These are phyloP conservation scores for Mytilinidion resinicola DNA, from an alignment of 495 filamentous ascomycete species.

Conservation along the genomic window DNA sequence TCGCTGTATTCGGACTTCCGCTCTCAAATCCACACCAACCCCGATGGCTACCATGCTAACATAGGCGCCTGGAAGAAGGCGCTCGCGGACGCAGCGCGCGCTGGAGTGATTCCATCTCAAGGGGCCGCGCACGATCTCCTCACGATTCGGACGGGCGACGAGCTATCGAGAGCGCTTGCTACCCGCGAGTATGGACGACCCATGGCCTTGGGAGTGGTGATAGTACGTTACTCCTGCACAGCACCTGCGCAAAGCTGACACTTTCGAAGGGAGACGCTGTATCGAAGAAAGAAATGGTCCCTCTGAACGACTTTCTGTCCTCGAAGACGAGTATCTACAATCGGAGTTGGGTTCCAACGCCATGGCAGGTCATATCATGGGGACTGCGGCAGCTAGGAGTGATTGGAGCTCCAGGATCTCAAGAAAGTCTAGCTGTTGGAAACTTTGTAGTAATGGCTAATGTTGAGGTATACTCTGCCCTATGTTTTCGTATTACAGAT, in stretches of 20 bases:
- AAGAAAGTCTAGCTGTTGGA: conserved; percentile 45
- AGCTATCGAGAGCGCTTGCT: conserved; percentile 64
- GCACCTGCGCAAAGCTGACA: not conserved
- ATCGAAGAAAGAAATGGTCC: conserved; percentile 58
- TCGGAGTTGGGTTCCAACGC: conserved; percentile 45
- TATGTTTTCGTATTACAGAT: not conserved
- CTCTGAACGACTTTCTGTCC: conserved; percentile 54
- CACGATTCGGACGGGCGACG: conserved; percentile 60
- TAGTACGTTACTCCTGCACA: conserved; percentile 43
- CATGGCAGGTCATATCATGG: conserved; percentile 68
- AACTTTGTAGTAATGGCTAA: conserved; percentile 57
- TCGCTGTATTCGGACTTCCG: conserved; percentile 94
- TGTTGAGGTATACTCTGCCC: conserved; percentile 42
- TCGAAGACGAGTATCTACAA: conserved; percentile 58
- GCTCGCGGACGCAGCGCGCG: conserved; percentile 58
- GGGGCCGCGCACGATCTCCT: conserved; percentile 45
- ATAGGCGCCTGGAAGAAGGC: conserved; percentile 74
- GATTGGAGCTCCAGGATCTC: conserved; percentile 43
- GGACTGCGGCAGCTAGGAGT: conserved; percentile 64
- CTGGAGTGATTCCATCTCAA: conserved; percentile 55
- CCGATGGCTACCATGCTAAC: conserved; percentile 85
- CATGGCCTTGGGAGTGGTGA: conserved; percentile 70
- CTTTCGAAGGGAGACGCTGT: conserved; percentile 58
- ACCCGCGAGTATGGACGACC: conserved; percentile 75
- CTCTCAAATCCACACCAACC: conserved; percentile 70